Conservation (phyloP, 2,329 filamentous ascomycete genomes). For the Fusarium denticulatum region DNA sequence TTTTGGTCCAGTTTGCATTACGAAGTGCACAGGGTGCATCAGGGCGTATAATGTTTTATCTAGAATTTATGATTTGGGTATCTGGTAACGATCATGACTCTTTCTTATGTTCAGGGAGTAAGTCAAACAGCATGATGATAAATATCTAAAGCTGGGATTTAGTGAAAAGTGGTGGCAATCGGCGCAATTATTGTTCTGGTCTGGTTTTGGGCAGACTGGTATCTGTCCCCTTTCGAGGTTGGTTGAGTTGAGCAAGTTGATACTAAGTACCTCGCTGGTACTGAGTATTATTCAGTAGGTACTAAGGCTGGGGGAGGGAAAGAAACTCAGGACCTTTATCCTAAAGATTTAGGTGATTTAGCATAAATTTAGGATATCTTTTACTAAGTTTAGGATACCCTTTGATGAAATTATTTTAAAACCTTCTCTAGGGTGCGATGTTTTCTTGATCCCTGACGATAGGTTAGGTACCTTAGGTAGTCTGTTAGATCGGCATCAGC, state of each 20-base stretch:
- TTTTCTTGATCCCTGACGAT: not conserved
- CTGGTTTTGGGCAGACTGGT: conserved; percentile 25
- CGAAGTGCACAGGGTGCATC: conserved; percentile 16
- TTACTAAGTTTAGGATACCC: not conserved
- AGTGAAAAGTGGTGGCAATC: conserved; percentile 7
- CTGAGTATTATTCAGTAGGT: not conserved
- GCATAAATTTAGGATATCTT: not conserved
- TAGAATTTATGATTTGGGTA: conserved; percentile 12
- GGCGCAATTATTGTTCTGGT: conserved; percentile 26
- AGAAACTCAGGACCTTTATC: not conserved
- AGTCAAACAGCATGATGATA: conserved; percentile 28
- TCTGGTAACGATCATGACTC: conserved; percentile 31
- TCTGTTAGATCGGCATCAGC: not conserved
- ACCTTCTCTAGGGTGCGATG: not conserved
- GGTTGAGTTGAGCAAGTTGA: conserved; percentile 12
- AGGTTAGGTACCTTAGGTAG: not conserved
- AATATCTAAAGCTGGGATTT: conserved; percentile 33
- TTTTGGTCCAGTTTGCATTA: not conserved
- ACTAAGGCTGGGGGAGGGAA: not conserved
- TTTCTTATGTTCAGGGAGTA: conserved; percentile 24
- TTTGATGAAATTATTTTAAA: not conserved
- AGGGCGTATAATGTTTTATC: conserved; percentile 26
- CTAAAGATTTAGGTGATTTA: not conserved
- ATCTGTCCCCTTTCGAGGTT: conserved; percentile 6
- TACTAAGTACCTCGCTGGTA: not conserved